phyloP scores from a whole-genome alignment of 1,139 yeast genomes.

The Geotrichum macrosporum region DNA sequence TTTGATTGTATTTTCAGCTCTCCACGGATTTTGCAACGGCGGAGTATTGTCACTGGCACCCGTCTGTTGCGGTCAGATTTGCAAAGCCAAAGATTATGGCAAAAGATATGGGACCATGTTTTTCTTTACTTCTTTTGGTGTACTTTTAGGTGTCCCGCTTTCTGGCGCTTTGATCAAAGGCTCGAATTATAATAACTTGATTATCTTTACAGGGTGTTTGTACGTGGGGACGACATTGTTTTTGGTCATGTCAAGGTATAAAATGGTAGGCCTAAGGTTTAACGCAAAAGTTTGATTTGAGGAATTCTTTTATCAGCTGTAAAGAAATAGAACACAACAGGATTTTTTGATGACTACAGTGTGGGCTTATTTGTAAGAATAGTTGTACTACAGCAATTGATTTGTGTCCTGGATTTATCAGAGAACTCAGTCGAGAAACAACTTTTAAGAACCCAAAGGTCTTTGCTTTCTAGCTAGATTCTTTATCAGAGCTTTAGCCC shows the following conservation, averaged over 20 bases:
- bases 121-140: conserved; percentile 45
- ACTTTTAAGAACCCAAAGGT: too few relatives aligned
- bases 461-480: too few relatives aligned
- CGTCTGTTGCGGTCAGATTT: conserved; percentile 49
- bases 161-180: conserved; percentile 48
- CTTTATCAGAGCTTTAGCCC: too few relatives aligned
- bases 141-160: conserved; percentile 47
- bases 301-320: too few relatives aligned
- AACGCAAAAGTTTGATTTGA: conserved; percentile 22
- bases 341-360: too few relatives aligned
- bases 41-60: conserved; percentile 49
- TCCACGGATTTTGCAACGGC: conserved; percentile 52
- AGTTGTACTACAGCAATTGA: too few relatives aligned
- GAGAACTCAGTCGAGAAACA: too few relatives aligned
- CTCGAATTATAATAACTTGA: conserved; percentile 39
- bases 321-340: too few relatives aligned
- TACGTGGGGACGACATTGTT: conserved; percentile 35
- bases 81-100: conserved; percentile 49
- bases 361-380: too few relatives aligned
- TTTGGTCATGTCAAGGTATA: conserved; percentile 37
- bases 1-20: conserved; percentile 46
- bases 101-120: conserved; percentile 48
- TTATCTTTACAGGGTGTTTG: conserved; percentile 40
- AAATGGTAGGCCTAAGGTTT: conserved; percentile 38
- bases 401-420: too few relatives aligned